Conservation (phyloP, 169 alveolate species). For the Cryptosporidium muris region DNA sequence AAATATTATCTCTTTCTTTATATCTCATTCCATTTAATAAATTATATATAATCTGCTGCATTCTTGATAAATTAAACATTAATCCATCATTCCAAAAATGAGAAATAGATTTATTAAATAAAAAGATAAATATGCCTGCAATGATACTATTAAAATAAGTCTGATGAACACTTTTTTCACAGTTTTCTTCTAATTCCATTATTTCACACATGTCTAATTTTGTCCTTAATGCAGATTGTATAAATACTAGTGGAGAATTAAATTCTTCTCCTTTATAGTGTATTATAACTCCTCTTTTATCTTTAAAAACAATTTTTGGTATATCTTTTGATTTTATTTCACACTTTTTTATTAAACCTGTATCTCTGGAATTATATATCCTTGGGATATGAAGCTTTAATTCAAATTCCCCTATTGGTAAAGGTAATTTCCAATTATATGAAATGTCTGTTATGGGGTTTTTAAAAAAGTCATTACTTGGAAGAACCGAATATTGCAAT, state of each 20-base stretch:
- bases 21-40: not conserved
- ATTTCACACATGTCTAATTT: constrained; percentile 1
- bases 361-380: not conserved
- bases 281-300: constrained; percentile 1
- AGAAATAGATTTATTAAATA: no score
- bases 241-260: constrained; percentile 32
- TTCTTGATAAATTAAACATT: no score
- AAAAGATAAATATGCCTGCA: no score
- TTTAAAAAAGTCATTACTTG: not conserved
- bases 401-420: constrained; percentile 16
- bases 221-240: constrained; percentile 33
- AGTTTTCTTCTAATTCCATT: not conserved
- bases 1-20: not conserved
- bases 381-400: not conserved
- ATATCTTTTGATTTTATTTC: not conserved
- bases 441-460: not conserved
- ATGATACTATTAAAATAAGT: no score
- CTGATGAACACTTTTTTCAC: no score
- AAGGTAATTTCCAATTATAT: constrained; percentile 27
- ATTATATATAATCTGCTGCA: not conserved
- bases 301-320: constrained; percentile 11
- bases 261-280: constrained; percentile 3
- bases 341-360: not conserved
- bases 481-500: constrained; percentile 26
- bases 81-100: no score